Percentiles rank a stretch among this genome's conserved stretches.
Conservation (phyloP, 805 yeast genomes). For the Metschnikowia santaceciliae region DNA sequence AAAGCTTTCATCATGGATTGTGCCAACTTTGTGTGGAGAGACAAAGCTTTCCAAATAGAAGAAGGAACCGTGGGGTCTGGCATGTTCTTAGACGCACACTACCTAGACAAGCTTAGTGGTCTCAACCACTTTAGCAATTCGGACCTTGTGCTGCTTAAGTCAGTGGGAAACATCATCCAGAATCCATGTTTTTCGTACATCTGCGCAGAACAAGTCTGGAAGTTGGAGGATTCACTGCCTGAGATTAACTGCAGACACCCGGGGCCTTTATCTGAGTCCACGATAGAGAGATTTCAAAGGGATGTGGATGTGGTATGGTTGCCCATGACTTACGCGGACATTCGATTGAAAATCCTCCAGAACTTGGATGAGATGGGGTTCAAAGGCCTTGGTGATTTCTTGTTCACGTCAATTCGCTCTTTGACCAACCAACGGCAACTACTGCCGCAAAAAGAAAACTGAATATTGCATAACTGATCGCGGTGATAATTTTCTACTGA, state of each 20-base stretch:
- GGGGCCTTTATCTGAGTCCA: conserved; percentile 49
- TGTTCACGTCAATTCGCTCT: conserved; percentile 53
- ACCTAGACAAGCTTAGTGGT: conserved; percentile 26
- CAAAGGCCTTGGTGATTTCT: conserved; percentile 44
- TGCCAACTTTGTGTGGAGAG: conserved; percentile 55
- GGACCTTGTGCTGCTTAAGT: conserved; percentile 23
- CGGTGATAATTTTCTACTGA: too few species aligned
- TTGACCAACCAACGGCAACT: conserved; percentile 18
- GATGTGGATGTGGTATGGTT: conserved; percentile 37
- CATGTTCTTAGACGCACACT: conserved; percentile 34
- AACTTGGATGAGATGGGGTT: conserved; percentile 43
- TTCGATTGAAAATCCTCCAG: conserved; percentile 43
- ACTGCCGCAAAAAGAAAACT: not conserved
- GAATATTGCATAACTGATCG: not conserved
- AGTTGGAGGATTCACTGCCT: conserved; percentile 40
- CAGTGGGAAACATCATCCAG: conserved; percentile 43
- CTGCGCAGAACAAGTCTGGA: conserved; percentile 42
- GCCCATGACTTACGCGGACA: conserved; percentile 36
- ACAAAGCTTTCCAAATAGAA: conserved; percentile 44
- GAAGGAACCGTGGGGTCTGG: conserved; percentile 33
- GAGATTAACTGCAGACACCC: conserved; percentile 38
- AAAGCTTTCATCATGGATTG: conserved; percentile 54
- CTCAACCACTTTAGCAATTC: conserved; percentile 30
- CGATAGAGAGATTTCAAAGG: conserved; percentile 30
- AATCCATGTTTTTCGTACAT: conserved; percentile 49